Evolutionary conservation across 164 flowering plant genomes (phyloP).

Genomic region (Paratinospora sagittata): DNA sequence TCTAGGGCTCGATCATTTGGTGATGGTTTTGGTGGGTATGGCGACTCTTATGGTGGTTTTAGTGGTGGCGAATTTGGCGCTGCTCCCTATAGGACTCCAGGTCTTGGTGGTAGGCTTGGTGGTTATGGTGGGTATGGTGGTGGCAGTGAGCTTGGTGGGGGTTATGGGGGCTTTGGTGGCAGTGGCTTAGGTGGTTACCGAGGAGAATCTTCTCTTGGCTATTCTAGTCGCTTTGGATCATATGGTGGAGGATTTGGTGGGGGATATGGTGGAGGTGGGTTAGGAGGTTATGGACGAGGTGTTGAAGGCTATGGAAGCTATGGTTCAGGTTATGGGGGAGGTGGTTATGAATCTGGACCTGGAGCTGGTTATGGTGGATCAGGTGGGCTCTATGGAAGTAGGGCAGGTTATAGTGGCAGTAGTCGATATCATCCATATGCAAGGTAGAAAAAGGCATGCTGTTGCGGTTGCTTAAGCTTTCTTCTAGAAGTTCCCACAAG

Average conservation of each 20-base stretch:
- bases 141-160: slow-evolving; percentile 41
- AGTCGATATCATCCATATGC: slow-evolving; percentile 87
- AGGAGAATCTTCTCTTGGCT: slow-evolving; percentile 44
- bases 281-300: slow-evolving; percentile 54
- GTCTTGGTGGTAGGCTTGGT: slow-evolving; percentile 55
- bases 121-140: slow-evolving; percentile 51
- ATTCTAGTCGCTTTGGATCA: slow-evolving; percentile 50
- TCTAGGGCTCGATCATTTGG: slow-evolving; percentile 65
- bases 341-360: slow-evolving; percentile 70
- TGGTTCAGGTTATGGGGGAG: slow-evolving; percentile 52
- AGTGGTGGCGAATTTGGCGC: slow-evolving; percentile 57
- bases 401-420: slow-evolving; percentile 77
- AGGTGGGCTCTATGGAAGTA: slow-evolving; percentile 68
- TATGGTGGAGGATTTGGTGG: slow-evolving; percentile 56
- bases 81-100: slow-evolving; percentile 59
- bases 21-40: slow-evolving; percentile 60
- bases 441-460: slow-evolving; percentile 45
- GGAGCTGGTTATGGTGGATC: slow-evolving; percentile 68
- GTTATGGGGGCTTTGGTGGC: slow-evolving; percentile 39
- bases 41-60: slow-evolving; percentile 50
- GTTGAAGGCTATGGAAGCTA: slow-evolving; percentile 53
- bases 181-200: slow-evolving; percentile 41
- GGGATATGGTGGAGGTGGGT: slow-evolving; percentile 44
- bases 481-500: slow-evolving; percentile 9
- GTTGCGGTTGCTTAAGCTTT: slow-evolving; percentile 10